Evolutionary conservation across 83 land plant species (phyloP).

Genomic region (Thuja plicata): DNA sequence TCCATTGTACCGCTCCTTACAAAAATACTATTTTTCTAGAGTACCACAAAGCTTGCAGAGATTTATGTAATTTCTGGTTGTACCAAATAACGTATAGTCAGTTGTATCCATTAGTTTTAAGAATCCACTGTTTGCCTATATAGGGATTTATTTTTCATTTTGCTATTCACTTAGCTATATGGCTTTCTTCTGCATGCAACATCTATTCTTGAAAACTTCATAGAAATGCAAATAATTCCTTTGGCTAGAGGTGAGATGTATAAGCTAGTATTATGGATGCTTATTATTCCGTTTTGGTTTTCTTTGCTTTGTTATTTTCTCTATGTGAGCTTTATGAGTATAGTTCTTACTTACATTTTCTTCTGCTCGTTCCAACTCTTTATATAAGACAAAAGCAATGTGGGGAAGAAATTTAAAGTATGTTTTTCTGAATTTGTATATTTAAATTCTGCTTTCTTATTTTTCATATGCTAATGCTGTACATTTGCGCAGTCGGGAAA

Average conservation of each 20-base stretch:
- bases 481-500: not conserved
- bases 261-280: not conserved
- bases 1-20: not conserved
- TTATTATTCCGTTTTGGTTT: not conserved
- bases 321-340: not conserved
- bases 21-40: not conserved
- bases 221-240: not conserved
- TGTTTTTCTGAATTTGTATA: not conserved
- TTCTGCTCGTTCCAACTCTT: not conserved
- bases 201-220: not conserved
- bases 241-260: slow-evolving; percentile 2
- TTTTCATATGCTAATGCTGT: not conserved
- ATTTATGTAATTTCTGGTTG: not conserved
- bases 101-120: not conserved
- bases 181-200: not conserved
- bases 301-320: not conserved
- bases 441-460: not conserved
- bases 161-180: not conserved
- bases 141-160: not conserved
- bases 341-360: not conserved
- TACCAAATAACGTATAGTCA: not conserved
- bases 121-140: not conserved
- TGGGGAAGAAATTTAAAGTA: not conserved
- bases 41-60: not conserved
- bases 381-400: not conserved